Base-by-base conservation (phyloP, 225 moss, liverwort and hornwort genomes). In the Lunularia cruciata region DNA sequence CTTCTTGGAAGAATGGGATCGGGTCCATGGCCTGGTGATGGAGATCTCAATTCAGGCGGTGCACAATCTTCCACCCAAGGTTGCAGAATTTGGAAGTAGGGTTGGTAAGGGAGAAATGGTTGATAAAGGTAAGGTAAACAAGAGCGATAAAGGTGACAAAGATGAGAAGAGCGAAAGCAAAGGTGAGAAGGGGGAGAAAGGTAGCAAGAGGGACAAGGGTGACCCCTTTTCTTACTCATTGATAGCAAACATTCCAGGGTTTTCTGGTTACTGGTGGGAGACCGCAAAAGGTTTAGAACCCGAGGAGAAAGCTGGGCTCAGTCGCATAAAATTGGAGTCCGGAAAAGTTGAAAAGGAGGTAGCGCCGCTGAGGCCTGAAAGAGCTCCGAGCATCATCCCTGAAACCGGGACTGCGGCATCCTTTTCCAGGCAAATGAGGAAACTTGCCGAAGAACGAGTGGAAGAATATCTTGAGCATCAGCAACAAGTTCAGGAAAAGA, bases 261-360 rank as follows among this genome's bases (percentile, higher is more conserved):
- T 96, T 47, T 65, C 68, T 7, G 92, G 88, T 5, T 53, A 80
- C 2, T 70, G 78, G 71, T 96, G 95, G 95, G 92, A 92, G 95
- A 77, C 88, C 0, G 0, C 88, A 4, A 77, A 67, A 30, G 76
- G 83, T 3, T 46, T 92, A n/a, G 73, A 70, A 16, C 72, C 51
- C 0, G 54, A 36, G 0, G 75, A 86, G 3, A 92, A 87, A 62
- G 57, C 68, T 47, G 19, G 45, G 5, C 59, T 82, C 67, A 28
- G 74, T 6, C 71, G 74, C 31, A 61, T 72, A 8, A 71, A 47
- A 54, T n/a, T 77, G 32, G 81, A 82, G 22, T 66, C 51, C 23
- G 77, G 81, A 23, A 66, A 52, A 31, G 81, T 77, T 9, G 66
- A 70, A 46, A 52, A 71, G 15, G 65, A 74, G 56, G 66, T 47